Evolutionary conservation across 768 basidiomycete genomes (phyloP).

Genomic region (Leccinum fibrillosum): DNA sequence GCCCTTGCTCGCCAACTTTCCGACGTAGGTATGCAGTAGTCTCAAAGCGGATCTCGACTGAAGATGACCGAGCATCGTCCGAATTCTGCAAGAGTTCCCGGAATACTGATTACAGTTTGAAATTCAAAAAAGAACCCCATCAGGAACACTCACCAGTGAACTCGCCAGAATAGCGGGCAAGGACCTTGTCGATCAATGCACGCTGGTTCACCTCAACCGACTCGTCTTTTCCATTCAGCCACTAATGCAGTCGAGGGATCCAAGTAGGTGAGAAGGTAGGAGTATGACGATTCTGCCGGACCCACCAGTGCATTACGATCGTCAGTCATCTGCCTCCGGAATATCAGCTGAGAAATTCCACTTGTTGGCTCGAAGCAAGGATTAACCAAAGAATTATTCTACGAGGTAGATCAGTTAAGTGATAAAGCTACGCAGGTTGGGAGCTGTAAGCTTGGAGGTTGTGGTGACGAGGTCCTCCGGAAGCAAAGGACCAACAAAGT

Average conservation of each 20-base stretch:
- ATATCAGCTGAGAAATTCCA: not conserved
- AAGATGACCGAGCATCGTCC: conserved; percentile 79
- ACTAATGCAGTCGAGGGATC: conserved; percentile 29
- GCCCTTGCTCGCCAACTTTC: conserved; percentile 6
- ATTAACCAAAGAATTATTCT: not conserved
- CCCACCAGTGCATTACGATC: conserved; percentile 32
- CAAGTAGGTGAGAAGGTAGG: not conserved
- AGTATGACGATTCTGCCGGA: not conserved
- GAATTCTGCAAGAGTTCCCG: conserved; percentile 94
- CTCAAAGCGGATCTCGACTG: conserved; percentile 79
- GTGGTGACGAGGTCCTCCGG: not conserved
- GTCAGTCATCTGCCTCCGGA: conserved; percentile 18
- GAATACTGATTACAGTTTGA: conserved; percentile 40
- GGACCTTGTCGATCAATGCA: conserved; percentile 95
- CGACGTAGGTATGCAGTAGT: conserved; percentile 48
- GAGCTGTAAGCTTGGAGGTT: not conserved
- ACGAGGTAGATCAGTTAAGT: not conserved
- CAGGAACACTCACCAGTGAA: conserved; percentile 57
- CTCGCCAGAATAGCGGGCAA: conserved; percentile 94
- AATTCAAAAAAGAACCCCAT: not conserved
- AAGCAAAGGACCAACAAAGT: not conserved
- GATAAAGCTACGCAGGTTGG: not conserved
- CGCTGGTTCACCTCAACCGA: conserved; percentile 92
- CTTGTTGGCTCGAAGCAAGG: not conserved
- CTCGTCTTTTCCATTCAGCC: conserved; percentile 67